These are phyloP conservation scores for Fraxinus paxiana DNA, from an alignment of 305 asterid species.

Conservation along the genomic window DNA sequence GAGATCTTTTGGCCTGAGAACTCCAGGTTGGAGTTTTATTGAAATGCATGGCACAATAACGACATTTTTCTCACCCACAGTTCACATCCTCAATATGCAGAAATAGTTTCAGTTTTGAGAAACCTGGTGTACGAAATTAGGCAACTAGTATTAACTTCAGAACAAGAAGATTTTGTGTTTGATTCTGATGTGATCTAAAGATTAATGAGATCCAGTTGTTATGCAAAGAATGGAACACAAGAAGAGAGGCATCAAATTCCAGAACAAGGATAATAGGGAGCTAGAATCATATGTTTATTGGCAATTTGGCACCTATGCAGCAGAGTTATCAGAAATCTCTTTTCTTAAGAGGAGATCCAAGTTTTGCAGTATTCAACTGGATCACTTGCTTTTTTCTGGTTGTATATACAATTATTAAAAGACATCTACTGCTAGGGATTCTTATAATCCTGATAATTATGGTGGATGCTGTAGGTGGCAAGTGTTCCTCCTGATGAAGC, in stretches of 20 bases:
- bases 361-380: background rate
- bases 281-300: too few species aligned
- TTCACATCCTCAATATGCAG: constrained; percentile 57
- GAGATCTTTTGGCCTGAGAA: constrained; percentile 67
- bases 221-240: background rate
- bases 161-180: constrained; percentile 27
- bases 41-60: constrained; percentile 65
- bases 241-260: background rate
- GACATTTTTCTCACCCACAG: constrained; percentile 62
- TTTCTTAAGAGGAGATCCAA: background rate
- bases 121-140: constrained; percentile 40
- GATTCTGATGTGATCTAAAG: constrained; percentile 24
- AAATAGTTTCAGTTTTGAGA: constrained; percentile 41
- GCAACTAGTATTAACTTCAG: constrained; percentile 24
- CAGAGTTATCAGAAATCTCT: background rate
- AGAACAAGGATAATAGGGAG: background rate
- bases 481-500: background rate
- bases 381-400: background rate
- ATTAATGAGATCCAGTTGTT: constrained; percentile 1
- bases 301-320: too few species aligned
- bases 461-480: background rate
- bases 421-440: background rate
- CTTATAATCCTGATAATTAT: background rate
- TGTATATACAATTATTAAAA: background rate
- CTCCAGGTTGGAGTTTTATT: constrained; percentile 84